Percentiles rank a stretch among this genome's conserved stretches.
These are phyloP conservation scores for Monilinia fructicola DNA, from an alignment of 2,329 filamentous ascomycete genomes.

Conservation along the genomic window DNA sequence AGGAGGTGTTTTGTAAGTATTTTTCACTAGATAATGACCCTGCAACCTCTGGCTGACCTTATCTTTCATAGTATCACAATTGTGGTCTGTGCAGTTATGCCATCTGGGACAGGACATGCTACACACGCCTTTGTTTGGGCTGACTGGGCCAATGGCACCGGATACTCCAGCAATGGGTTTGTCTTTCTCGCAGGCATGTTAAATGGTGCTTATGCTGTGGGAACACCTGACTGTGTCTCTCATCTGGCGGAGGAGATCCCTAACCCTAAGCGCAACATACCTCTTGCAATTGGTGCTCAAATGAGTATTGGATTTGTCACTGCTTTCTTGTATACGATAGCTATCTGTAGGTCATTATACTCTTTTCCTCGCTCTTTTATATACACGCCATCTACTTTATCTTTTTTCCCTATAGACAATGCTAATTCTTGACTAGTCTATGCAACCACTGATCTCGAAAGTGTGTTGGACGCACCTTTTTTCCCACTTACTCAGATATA, in stretches of 20 bases:
- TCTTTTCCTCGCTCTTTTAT: neutral
- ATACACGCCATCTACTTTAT: too few species aligned
- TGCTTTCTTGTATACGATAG: slow-evolving; percentile 52
- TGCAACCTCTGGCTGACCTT: neutral
- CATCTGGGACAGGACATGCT: slow-evolving; percentile 46
- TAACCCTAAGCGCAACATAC: slow-evolving; percentile 51
- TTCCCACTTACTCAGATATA: slow-evolving; percentile 70
- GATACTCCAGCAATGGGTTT: slow-evolving; percentile 52
- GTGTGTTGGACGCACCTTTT: slow-evolving; percentile 50
- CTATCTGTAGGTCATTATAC: slow-evolving; percentile 39
- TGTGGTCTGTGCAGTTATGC: slow-evolving; percentile 57
- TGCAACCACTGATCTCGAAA: slow-evolving; percentile 54
- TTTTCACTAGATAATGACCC: neutral
- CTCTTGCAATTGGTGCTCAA: slow-evolving; percentile 53
- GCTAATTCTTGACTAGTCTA: slow-evolving; percentile 47
- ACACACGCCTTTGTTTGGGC: slow-evolving; percentile 46
- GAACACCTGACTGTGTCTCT: slow-evolving; percentile 63
- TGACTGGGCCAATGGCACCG: slow-evolving; percentile 48
- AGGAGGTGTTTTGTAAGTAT: slow-evolving; percentile 45
- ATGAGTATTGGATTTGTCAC: slow-evolving; percentile 53
- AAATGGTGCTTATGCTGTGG: slow-evolving; percentile 68
- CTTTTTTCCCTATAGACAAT: neutral
- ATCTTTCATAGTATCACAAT: slow-evolving; percentile 36
- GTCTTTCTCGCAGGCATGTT: slow-evolving; percentile 60
- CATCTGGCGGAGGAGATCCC: slow-evolving; percentile 67